Base-by-base conservation (phyloP, 176 grass and related monocot genomes). In the Carex scoparia region DNA sequence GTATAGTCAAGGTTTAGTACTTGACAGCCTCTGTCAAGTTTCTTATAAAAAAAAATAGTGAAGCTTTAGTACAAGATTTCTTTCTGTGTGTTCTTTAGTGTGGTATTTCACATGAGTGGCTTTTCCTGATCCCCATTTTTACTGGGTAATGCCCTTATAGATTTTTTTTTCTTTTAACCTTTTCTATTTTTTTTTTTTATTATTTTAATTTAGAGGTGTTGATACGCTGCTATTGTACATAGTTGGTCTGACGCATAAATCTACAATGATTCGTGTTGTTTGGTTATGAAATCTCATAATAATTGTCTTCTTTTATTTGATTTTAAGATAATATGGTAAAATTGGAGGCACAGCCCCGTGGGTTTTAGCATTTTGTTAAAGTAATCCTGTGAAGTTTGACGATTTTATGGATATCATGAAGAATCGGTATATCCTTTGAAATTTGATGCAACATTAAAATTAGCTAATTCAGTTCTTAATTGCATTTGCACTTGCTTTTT, bases 1-100 rank as follows among this genome's bases (percentile, higher is more conserved):
- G 65, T 83, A 83, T 83, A 83, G 60, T 81, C 37, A 81, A 49
- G 72, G 10, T 6, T 58, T 18, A 79, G 56, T 82, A 44, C 61
- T 40, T 40, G 38, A 40, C 38, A 40, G 38, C 38, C 38, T 40
- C 38, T 40, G 38, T 40, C 38, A 40, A 40, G 37, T 38, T 38
- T 38, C 4, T 4, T 0, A 4, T 0, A 40, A 40, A 5, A 40
- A 40, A 40, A 40, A 40, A 83, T 83, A 83, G 60, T 64, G n/a
- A 81, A 49, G 72, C 4, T 6, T 58, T 18, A 79, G 56, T 82
- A 44, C 61, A 77, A 44, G 18, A 61, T 28, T 46, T 82, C 35
- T 83, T 51, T 49, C 32, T 55, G 62, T 64, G 69, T 4, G 16
- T 83, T 67, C 28, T 83, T 32, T 13, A 55, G 63, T 33, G 62